Percentiles rank a stretch among this genome's conserved stretches.
phyloP scores from a whole-genome alignment of 306 rosid species.

The Glycyrrhiza uralensis region DNA sequence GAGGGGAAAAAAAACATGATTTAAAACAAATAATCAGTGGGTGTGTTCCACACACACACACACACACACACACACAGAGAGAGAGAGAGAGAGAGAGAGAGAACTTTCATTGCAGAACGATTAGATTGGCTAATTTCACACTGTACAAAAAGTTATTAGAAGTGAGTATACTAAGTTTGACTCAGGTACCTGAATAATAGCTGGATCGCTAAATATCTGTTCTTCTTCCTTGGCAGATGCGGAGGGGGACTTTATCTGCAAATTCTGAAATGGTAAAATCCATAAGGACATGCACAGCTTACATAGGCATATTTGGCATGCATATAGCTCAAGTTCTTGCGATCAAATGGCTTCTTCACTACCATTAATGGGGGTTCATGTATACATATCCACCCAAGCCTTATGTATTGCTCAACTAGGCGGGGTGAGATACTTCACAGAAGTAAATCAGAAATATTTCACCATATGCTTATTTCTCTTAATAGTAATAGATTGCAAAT shows the following conservation, averaged over 20 bases:
- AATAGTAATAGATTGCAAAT: neutral
- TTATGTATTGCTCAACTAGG: neutral
- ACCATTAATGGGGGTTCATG: neutral
- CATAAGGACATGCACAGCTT: conserved; percentile 14
- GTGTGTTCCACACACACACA: neutral
- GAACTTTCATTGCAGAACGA: too few relatives aligned
- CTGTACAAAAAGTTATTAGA: too few relatives aligned
- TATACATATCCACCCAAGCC: conserved; percentile 4
- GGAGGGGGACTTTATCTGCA: conserved; percentile 61
- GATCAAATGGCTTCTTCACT: neutral
- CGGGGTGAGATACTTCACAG: neutral
- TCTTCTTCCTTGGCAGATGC: conserved; percentile 39
- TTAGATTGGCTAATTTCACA: too few relatives aligned
- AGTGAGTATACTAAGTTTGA: too few relatives aligned
- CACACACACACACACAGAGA: too few relatives aligned
- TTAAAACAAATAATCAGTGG: neutral
- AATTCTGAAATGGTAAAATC: conserved; percentile 48
- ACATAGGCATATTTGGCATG: conserved; percentile 3
- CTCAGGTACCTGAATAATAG: conserved; percentile 61
- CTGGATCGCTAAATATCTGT: conserved; percentile 50
- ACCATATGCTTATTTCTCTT: neutral
- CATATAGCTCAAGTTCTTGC: neutral
- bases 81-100: too few relatives aligned
- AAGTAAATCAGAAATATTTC: neutral
- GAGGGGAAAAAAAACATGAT: neutral